A percentile compares a stretch with the other conserved stretches of the same genome.
Evolutionary conservation across 2,329 filamentous ascomycete species (phyloP).

Genomic region (Aureobasidium sp.): DNA sequence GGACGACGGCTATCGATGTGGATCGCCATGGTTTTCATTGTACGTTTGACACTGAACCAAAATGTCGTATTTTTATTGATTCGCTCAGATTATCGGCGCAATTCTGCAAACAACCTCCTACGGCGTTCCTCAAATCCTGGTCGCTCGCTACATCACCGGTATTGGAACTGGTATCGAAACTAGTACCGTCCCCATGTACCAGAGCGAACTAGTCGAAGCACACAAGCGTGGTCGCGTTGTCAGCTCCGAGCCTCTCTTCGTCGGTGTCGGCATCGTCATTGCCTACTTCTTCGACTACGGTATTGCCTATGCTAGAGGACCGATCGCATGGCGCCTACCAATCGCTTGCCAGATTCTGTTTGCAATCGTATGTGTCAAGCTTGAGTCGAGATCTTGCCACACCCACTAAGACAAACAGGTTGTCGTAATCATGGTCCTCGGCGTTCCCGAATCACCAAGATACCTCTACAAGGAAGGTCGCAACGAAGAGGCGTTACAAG

Average conservation of each 20-base stretch:
- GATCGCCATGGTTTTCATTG: constrained; percentile 39
- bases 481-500: constrained; percentile 28
- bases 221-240: constrained; percentile 29
- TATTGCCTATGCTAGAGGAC: constrained; percentile 35
- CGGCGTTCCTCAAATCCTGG: constrained; percentile 39
- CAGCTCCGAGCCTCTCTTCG: constrained; percentile 30
- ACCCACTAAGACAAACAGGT: constrained; percentile 17
- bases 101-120: constrained; percentile 40
- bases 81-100: constrained; percentile 33
- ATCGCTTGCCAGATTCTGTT: constrained; percentile 42
- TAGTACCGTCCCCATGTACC: constrained; percentile 40
- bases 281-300: constrained; percentile 32
- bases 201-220: constrained; percentile 29
- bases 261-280: constrained; percentile 30
- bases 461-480: constrained; percentile 30
- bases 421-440: constrained; percentile 36
- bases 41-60: constrained; percentile 5
- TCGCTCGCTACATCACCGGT: constrained; percentile 43
- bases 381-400: no score
- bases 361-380: constrained; percentile 26
- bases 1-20: constrained; percentile 35
- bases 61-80: background rate
- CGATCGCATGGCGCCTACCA: constrained; percentile 41
- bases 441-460: constrained; percentile 34
- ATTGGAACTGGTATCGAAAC: constrained; percentile 41